Conservation (phyloP, 1,284 basidiomycete species). For the Malassezia brasiliensis region DNA sequence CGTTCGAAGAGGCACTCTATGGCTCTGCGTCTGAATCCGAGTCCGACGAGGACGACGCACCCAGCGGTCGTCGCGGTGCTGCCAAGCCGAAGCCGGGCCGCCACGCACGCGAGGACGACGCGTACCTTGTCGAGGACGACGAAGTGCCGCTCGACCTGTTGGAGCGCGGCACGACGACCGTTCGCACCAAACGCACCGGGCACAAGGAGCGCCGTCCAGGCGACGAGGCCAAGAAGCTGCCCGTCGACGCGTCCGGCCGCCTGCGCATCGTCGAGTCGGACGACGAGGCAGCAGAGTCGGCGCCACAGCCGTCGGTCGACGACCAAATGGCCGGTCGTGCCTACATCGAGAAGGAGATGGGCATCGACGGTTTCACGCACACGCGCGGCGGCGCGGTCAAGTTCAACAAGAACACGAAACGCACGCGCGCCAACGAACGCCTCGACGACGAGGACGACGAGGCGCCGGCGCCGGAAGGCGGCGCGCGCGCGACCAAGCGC, state of each 20-base stretch:
- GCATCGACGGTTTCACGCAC: constrained; percentile 77
- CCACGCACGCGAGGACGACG: constrained; percentile 44
- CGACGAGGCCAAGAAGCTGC: constrained; percentile 75
- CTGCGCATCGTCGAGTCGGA: constrained; percentile 64
- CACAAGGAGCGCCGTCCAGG: constrained; percentile 52
- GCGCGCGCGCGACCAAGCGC: constrained; percentile 1
- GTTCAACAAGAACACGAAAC: constrained; percentile 75
- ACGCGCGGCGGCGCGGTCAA: constrained; percentile 68
- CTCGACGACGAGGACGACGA: constrained; percentile 30
- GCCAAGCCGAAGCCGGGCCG: not conserved
- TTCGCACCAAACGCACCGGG: constrained; percentile 4
- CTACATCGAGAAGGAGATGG: constrained; percentile 70
- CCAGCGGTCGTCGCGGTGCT: not conserved
- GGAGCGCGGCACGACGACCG: constrained; percentile 54
- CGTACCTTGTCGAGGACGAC: constrained; percentile 69
- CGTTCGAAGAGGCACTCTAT: constrained; percentile 47
- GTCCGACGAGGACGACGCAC: constrained; percentile 22
- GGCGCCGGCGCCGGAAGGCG: constrained; percentile 6
- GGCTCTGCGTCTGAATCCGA: constrained; percentile 37
- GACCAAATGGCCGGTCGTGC: constrained; percentile 57
- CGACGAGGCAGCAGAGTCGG: constrained; percentile 41
- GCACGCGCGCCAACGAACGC: constrained; percentile 36
- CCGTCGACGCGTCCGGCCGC: constrained; percentile 78
- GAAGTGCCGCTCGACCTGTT: constrained; percentile 94
- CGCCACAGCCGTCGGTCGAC: not conserved